These are phyloP conservation scores for Globisporangium okanoganense DNA, from an alignment of 352 stramenopile species.

Conservation along the genomic window DNA sequence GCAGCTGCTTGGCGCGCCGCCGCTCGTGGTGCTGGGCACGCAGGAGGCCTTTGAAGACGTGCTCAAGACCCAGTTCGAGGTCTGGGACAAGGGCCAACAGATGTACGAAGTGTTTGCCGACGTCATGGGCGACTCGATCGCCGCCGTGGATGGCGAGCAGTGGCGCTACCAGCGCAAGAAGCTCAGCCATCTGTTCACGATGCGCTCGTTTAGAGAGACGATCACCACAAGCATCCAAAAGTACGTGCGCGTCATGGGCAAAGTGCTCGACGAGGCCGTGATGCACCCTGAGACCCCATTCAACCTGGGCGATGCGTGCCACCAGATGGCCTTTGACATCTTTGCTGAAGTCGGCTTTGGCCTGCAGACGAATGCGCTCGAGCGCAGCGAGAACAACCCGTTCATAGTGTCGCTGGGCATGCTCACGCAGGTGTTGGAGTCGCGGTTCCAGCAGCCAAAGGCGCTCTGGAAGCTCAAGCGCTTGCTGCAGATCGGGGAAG, in stretches of 20 bases:
- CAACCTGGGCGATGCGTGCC: constrained; percentile 28
- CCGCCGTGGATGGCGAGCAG: constrained; percentile 37
- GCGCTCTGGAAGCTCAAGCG: constrained; percentile 37
- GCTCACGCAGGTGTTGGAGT: constrained; percentile 5
- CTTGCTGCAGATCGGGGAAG: constrained; percentile 31
- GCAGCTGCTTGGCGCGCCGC: constrained; percentile 27
- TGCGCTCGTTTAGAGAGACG: constrained; percentile 31
- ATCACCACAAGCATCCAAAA: constrained; percentile 36
- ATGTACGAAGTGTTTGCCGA: constrained; percentile 41
- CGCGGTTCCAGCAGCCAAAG: constrained; percentile 29
- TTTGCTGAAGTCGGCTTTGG: constrained; percentile 54
- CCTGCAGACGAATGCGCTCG: constrained; percentile 38
- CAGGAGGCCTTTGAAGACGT: constrained; percentile 40
- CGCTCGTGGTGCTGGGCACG: constrained; percentile 33
- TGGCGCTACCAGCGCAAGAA: constrained; percentile 64
- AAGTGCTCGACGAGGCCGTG: constrained; percentile 15
- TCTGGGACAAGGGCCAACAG: constrained; percentile 56
- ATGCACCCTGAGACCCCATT: constrained; percentile 1
- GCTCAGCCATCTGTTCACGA: constrained; percentile 79
- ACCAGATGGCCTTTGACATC: constrained; percentile 46
- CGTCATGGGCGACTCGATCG: constrained; percentile 54
- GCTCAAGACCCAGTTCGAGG: constrained; percentile 56
- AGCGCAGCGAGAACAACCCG: constrained; percentile 27
- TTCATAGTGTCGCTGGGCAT: constrained; percentile 27
- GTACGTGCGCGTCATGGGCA: constrained; percentile 28